Base-by-base conservation (phyloP, 2,329 filamentous ascomycete species). In the Hymenoscyphus scutula region DNA sequence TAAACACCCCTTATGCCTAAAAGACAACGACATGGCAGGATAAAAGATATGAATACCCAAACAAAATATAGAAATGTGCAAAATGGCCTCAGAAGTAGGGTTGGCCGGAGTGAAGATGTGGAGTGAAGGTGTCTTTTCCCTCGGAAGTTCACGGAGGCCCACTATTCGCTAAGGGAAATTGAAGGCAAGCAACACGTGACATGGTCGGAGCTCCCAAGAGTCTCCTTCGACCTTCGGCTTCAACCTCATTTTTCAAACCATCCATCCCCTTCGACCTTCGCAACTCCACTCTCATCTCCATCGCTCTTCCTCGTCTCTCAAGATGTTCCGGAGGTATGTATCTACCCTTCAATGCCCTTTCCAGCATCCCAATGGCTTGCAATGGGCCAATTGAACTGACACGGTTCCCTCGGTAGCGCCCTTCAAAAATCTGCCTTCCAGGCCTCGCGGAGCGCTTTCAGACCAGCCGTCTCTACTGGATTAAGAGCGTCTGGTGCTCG, bases 261-360 rank as follows among this genome's bases (percentile, higher is more conserved):
- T 57, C 53, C 59, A 53, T 51, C 23, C 45, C 51, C 59, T 57
- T 58, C 45, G 30, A 58, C 45, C 41, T 54, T 53, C 56, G 30
- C 45, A 78, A 81, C 81, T 83, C 81, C 82, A 81, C 82, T 80
- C 80, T 76, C 78, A 81, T 84, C 77, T 78, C 77, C 77, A 83
- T 81, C 81, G 83, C 84, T 85, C 83, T 84, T 81, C 80, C 80
- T 83, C 83, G 86, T 87, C 85, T 82, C 79, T 79, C 83, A 90
- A 84, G 86, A 91, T 91, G 89, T 89, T 90, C 82, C 90, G 90
- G 88, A 90, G 88, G 89, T 91, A 80, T 80, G 87, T 84, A 74
- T 61, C 65, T 64, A 68, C 66, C 72, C 65, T 64, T 70, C 65
- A 59, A 76, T 68, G 65, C 64, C 62, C 29, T 53, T 61, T 65